Evolutionary conservation across 106 monocot species (phyloP), one percentile per base, ranked within the genome.

Genomic region (Acorus gramineus): DNA sequence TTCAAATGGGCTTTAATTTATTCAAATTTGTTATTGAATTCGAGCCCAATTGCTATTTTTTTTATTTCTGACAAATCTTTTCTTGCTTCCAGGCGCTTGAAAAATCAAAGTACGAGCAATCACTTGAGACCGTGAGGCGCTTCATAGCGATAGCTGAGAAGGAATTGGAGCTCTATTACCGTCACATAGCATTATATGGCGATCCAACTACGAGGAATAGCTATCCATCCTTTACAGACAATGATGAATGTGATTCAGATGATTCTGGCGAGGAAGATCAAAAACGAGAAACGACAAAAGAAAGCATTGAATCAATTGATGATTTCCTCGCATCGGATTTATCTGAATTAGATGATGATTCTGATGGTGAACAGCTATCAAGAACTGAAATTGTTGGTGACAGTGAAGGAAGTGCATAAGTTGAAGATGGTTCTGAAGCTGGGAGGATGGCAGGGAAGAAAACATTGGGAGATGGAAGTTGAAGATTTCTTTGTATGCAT

Each of bases 41-140:
- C 45, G 7, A 10, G 8, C 8, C 7, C 61, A 11, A 13, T 12
- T 6, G 28, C 14, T 47, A 53, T 53, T 54, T 8, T 57, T 68
- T 53, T 48, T 0, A 5, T 47, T 2, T 64, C 64, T 44, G 59
- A 43, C 6, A 59, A 42, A 45, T 3, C 3, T 46, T 5, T 75
- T 63, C 12, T 47, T 77, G n/a, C 66, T 77, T 72, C n/a, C 72
- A 98, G 96, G 96, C 96, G 72, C 96, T 98, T 62, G 91, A 88
- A 74, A 98, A 98, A 69, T 98, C 96, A 6, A 98, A 98, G 69
- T 98, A 98, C 56, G 96, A 98, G 70, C 91, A 98, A 62, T 98
- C 96, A 42, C 81, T 98, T 45, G 91, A 91, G 63, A 92, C 82
- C 14, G 96, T 98, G n/a, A 81, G 88, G 79, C 76, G 78, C 2